Base-by-base conservation (phyloP, 208 protist species). In the Acanthamoeba culbertsoni region DNA sequence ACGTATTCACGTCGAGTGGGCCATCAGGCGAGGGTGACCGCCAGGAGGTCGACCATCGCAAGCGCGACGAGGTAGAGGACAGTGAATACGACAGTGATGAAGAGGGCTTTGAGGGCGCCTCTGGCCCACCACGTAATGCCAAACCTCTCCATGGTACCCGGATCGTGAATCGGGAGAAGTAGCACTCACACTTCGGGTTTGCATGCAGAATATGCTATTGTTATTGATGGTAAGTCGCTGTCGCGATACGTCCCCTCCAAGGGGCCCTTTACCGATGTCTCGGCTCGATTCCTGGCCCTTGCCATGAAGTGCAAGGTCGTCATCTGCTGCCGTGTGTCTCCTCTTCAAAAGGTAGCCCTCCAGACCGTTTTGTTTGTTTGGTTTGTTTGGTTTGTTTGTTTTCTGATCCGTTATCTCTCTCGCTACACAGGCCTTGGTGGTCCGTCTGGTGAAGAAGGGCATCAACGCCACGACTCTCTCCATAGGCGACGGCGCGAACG, bases 401-500 rank as follows among this genome's bases (percentile, higher is more conserved):
- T 40, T 63, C 65, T 88, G 42, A n/a, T n/a, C n/a, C n/a, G n/a
- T n/a, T n/a, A n/a, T n/a, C n/a, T n/a, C n/a, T 35, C n/a, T 59
- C 23, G 14, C 62, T 62, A 62, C 43, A 16, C 20, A 92, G 28
- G 95, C 94, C 8, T 42, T 88, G 16, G 94, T 97, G 0, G 96
- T 97, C n/a, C 65, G 71, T 16, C 53, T 96, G 14, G 91, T 97
- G 35, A 96, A 96, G 93, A 63, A 95, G 62, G 48, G 51, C 45
- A 26, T 90, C 0, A 89, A 90, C 35, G 73, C 93, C 10, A 98
- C 97, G 2, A 98, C 99, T 26, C 95, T 99, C 0, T 98, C 99
- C 7, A 99, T 99, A 94, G 99, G 99, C 62, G 99, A 99, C 95
- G 99, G 99, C 82, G 98, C 98, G 12, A 99, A 99, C 93, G 99